Base-by-base conservation (phyloP, 2,329 filamentous ascomycete genomes). In the Neofusicoccum ribis region DNA sequence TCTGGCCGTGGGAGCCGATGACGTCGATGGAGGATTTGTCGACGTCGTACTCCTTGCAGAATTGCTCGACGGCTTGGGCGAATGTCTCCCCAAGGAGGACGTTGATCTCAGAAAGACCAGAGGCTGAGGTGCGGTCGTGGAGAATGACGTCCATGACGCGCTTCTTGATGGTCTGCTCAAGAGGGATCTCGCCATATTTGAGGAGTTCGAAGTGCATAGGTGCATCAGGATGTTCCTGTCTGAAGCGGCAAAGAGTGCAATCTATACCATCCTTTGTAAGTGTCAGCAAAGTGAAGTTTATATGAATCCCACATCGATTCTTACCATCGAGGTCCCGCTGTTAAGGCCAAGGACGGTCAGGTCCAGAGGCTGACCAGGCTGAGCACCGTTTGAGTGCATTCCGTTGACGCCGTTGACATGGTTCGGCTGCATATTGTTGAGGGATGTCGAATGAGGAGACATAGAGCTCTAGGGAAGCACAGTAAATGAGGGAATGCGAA, bases 1-100 rank as follows among this genome's bases (percentile, higher is more conserved):
- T 87, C 73, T 87, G 85, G 14, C 85, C 85, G 68, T 88, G 84
- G 3, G 84, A 85, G 27, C 85, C 85, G 43, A 88, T 79, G 23
- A 79, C 80, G 68, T 88, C 85, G 66, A 88, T 82, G 7, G 77
- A 77, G 15, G 76, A 72, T 20, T 82, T 73, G 11, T 79, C 69
- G 47, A 86, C 73, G 23, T 74, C 68, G 52, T 84, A 72, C 54
- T 80, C 77, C 17, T 76, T 70, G 69, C 62, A 83, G 70, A 88
- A 88, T 34, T 79, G 70, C 41, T 81, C 76, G 46, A 82, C 84
- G 0, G 85, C 84, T 0, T 75, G 74, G 1, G 85, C 82, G 70
- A 88, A 87, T 7, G 83, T 81, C 71, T 86, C 82, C 8, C 86
- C 86, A 4, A 88, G 78, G 27, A 83, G 76, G 14, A 85, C 81